A percentile compares a stretch with the other conserved stretches of the same genome.
Conservation (phyloP, 805 yeast genomes). For the Metschnikowia continentalis region DNA sequence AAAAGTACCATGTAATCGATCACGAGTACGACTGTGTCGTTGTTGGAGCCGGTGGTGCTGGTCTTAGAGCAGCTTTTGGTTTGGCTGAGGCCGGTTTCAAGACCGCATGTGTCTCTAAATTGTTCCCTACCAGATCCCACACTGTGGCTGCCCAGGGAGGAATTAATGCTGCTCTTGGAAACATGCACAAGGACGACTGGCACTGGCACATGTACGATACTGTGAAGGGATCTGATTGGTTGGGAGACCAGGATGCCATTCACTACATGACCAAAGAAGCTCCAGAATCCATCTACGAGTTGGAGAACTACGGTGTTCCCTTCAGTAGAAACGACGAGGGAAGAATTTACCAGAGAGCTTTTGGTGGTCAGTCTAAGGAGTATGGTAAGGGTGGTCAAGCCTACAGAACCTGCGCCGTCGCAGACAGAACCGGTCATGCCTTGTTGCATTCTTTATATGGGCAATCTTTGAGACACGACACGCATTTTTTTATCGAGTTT, state of each 20-base stretch:
- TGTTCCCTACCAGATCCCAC: constrained; percentile 97
- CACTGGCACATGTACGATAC: constrained; percentile 99
- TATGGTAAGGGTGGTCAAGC: constrained; percentile 99
- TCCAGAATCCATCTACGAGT: constrained; percentile 89
- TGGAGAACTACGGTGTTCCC: constrained; percentile 98
- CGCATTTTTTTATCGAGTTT: constrained; percentile 96
- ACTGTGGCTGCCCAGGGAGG: constrained; percentile 99
- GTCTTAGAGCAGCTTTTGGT: constrained; percentile 97
- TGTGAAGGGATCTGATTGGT: constrained; percentile 98
- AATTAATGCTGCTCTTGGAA: constrained; percentile 97
- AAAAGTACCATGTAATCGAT: constrained; percentile 87
- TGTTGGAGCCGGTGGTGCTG: constrained; percentile 99
- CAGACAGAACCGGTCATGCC: constrained; percentile 99
- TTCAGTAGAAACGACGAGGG: constrained; percentile 97
- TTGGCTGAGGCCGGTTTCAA: constrained; percentile 95
- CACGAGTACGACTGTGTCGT: constrained; percentile 98
- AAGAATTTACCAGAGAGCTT: constrained; percentile 96
- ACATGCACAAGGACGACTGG: constrained; percentile 98
- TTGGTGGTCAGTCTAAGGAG: constrained; percentile 95
- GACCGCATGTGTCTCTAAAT: constrained; percentile 94
- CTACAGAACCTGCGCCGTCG: constrained; percentile 98
- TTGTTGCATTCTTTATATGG: constrained; percentile 93
- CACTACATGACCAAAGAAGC: constrained; percentile 99
- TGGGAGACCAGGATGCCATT: constrained; percentile 98
- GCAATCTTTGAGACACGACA: constrained; percentile 92